Conservation (phyloP, 225 moss, liverwort and hornwort genomes). For the Pseudisothecium myosuroides region DNA sequence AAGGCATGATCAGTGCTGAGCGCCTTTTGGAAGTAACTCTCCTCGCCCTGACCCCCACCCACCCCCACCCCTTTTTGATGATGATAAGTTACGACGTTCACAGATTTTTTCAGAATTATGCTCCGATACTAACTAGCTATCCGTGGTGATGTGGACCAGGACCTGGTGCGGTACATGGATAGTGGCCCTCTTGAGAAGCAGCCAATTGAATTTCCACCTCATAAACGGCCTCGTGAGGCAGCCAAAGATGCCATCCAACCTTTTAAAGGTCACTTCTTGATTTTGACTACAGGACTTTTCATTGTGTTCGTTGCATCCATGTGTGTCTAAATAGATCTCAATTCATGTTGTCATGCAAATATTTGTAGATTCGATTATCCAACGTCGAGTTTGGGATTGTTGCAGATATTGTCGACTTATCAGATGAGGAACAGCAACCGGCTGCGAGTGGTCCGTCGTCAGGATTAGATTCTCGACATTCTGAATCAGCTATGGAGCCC, state of each 20-base stretch:
- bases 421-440: conserved; percentile 60
- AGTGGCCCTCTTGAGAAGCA: conserved; percentile 84
- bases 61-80: background rate
- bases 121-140: background rate
- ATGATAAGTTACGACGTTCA: background rate
- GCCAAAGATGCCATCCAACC: conserved; percentile 24
- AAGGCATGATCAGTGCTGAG: conserved; percentile 94
- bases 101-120: background rate
- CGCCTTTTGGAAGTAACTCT: conserved; percentile 75
- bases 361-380: background rate
- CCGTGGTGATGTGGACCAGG: conserved; percentile 31
- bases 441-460: conserved; percentile 33
- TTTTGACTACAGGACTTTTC: background rate
- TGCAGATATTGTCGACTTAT: conserved; percentile 30
- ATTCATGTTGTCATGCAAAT: background rate
- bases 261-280: conserved; percentile 15
- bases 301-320: background rate
- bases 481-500: conserved; percentile 15
- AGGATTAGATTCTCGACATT: conserved; percentile 24
- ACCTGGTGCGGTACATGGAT: conserved; percentile 89
- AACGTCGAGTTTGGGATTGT: background rate
- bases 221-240: conserved; percentile 80
- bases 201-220: conserved; percentile 67
- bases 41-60: background rate
- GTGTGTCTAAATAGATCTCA: background rate